phyloP scores from a whole-genome alignment of 2,329 filamentous ascomycete genomes.

The Aspergillus sp. region DNA sequence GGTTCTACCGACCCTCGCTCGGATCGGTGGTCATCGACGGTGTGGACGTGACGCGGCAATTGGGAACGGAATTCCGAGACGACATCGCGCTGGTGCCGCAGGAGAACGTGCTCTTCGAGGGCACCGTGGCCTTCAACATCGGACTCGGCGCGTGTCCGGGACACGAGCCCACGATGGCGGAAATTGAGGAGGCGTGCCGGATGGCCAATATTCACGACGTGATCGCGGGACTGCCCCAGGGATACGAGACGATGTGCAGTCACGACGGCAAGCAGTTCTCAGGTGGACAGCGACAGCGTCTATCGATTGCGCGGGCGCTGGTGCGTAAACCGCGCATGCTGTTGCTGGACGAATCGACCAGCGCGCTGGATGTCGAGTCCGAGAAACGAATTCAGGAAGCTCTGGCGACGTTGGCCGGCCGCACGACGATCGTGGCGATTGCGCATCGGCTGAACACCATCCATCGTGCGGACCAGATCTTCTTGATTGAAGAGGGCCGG shows the following conservation, averaged over 20 bases:
- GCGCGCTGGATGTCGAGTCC: conserved; percentile 56
- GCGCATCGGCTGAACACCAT: conserved; percentile 45
- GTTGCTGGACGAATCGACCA: conserved; percentile 61
- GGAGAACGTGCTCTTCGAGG: conserved; percentile 50
- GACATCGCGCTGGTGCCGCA: conserved; percentile 50
- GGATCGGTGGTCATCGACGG: conserved; percentile 55
- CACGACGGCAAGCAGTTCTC: conserved; percentile 56
- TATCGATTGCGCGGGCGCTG: conserved; percentile 59
- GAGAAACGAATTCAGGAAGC: conserved; percentile 50
- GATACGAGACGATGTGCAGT: conserved; percentile 63
- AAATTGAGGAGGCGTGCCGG: conserved; percentile 66
- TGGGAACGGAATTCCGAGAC: conserved; percentile 42
- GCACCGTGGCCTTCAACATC: conserved; percentile 49
- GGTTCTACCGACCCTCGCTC: conserved; percentile 53
- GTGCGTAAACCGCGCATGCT: conserved; percentile 55
- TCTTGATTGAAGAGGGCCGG: conserved; percentile 53
- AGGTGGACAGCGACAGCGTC: conserved; percentile 58
- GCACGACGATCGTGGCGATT: conserved; percentile 42
- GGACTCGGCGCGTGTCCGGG: conserved; percentile 51
- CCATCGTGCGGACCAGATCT: conserved; percentile 74
- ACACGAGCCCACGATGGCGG: conserved; percentile 55
- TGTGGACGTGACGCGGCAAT: conserved; percentile 44
- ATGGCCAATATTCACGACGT: conserved; percentile 70
- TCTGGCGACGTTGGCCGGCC: conserved; percentile 31
- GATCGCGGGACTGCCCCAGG: conserved; percentile 61